These are phyloP conservation scores for Hyaloperonospora brassicae DNA, from an alignment of 352 stramenopile genomes.

Conservation along the genomic window DNA sequence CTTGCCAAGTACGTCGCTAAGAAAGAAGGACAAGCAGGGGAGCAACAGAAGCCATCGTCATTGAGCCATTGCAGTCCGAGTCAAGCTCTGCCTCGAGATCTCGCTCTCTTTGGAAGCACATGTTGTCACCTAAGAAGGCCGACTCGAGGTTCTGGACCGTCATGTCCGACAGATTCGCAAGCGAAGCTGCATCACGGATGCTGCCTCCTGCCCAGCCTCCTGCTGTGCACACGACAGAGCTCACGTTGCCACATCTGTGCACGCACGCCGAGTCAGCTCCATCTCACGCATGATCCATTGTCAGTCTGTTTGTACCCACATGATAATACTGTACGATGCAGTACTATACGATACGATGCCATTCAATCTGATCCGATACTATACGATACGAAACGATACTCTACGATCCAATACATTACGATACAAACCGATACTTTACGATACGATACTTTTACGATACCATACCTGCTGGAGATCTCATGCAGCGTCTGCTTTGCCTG, in stretches of 20 bases:
- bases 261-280: constrained; percentile 2
- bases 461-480: constrained; percentile 34
- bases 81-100: no score
- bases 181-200: constrained; percentile 53
- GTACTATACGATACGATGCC: no score
- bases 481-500: constrained; percentile 48
- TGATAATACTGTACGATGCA: no score
- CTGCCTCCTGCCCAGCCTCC: constrained; percentile 75
- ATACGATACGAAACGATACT: no score
- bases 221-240: constrained; percentile 73
- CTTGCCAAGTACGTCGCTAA: constrained; percentile 77
- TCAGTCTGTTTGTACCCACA: no score
- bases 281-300: no score
- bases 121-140: constrained; percentile 42
- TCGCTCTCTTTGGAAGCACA: background rate
- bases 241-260: constrained; percentile 43
- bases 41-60: background rate
- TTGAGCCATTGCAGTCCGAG: background rate
- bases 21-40: constrained; percentile 4
- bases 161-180: constrained; percentile 64
- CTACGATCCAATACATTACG: no score
- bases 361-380: no score
- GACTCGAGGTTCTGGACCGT: constrained; percentile 77
- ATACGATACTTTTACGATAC: background rate
- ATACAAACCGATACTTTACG: no score